These are phyloP conservation scores for Yamadazyma endophytica DNA, from an alignment of 805 yeast species.

Conservation along the genomic window DNA sequence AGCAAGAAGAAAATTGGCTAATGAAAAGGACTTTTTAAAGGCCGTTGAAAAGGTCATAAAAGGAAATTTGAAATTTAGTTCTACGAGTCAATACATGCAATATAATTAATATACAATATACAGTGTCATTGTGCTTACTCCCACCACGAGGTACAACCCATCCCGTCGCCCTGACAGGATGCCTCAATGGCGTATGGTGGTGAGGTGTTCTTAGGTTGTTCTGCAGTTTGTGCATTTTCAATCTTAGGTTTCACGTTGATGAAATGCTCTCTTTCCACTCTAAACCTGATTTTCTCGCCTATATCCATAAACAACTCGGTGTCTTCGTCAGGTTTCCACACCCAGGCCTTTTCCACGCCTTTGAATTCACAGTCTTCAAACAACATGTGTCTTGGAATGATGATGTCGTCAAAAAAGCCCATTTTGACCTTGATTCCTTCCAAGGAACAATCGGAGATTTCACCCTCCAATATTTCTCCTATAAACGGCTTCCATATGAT, in stretches of 20 bases:
- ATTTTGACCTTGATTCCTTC: conserved; percentile 83
- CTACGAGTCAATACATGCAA: conserved; percentile 98
- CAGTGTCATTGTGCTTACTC: conserved; percentile 38
- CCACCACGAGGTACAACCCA: conserved; percentile 98
- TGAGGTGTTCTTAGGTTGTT: conserved; percentile 36
- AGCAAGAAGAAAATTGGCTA: conserved; percentile 96
- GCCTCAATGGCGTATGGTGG: conserved; percentile 87
- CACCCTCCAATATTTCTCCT: conserved; percentile 89
- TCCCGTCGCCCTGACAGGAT: conserved; percentile 92
- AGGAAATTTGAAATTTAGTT: conserved; percentile 96
- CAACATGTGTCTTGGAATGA: conserved; percentile 76
- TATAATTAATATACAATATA: conserved; percentile 55
- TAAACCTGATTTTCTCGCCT: conserved; percentile 85
- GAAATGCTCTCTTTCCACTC: conserved; percentile 87
- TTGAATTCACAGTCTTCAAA: conserved; percentile 72
- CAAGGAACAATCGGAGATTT: conserved; percentile 83
- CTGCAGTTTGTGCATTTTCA: conserved; percentile 36
- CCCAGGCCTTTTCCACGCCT: conserved; percentile 88
- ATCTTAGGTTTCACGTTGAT: conserved; percentile 77
- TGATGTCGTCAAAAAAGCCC: conserved; percentile 89
- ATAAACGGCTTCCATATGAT: conserved; percentile 90
- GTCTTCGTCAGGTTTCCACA: conserved; percentile 79
- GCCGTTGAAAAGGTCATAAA: conserved; percentile 98
- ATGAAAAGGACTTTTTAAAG: conserved; percentile 94
- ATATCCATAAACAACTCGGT: conserved; percentile 79